Evolutionary conservation across 441 rosid species (phyloP).

Genomic region (Eruca vesicaria): DNA sequence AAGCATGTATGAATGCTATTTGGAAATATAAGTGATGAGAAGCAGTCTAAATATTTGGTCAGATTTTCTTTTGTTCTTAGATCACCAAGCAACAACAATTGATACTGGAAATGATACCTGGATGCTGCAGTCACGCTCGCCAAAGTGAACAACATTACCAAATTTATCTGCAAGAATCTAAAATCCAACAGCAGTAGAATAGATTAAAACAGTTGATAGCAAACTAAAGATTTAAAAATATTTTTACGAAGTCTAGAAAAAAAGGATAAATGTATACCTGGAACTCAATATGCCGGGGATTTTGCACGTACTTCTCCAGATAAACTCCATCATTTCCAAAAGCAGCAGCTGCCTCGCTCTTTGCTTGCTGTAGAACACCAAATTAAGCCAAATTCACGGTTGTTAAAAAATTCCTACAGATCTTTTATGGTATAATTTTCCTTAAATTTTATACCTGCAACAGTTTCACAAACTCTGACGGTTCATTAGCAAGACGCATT

Average conservation of each 20-base stretch:
- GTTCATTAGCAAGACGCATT: conserved; percentile 96
- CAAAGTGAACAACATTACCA: conserved; percentile 96
- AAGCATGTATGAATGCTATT: not conserved
- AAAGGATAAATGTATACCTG: conserved; percentile 58
- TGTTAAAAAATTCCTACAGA: not conserved
- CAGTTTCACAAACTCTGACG: conserved; percentile 93
- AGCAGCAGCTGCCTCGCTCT: conserved; percentile 99
- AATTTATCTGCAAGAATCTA: conserved; percentile 94
- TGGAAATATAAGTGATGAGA: not conserved
- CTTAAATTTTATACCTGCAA: conserved; percentile 60
- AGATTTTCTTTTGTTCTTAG: not conserved
- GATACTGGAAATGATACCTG: conserved; percentile 54
- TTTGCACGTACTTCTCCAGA: conserved; percentile 86
- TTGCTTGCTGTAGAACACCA: conserved; percentile 72
- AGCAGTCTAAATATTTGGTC: not conserved
- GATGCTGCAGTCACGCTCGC: conserved; percentile 99
- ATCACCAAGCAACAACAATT: not conserved
- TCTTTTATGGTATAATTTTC: conserved; percentile 5
- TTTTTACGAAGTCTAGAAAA: not conserved
- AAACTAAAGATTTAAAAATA: not conserved
- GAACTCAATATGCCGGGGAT: conserved; percentile 96
- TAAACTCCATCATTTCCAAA: conserved; percentile 98
- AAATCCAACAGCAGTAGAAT: conserved; percentile 11
- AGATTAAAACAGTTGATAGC: not conserved
- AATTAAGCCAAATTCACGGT: conserved; percentile 6